Percentiles rank a stretch among this genome's conserved stretches.
Conservation (phyloP, 2,329 filamentous ascomycete genomes). For the Gnomoniopsis sp. region DNA sequence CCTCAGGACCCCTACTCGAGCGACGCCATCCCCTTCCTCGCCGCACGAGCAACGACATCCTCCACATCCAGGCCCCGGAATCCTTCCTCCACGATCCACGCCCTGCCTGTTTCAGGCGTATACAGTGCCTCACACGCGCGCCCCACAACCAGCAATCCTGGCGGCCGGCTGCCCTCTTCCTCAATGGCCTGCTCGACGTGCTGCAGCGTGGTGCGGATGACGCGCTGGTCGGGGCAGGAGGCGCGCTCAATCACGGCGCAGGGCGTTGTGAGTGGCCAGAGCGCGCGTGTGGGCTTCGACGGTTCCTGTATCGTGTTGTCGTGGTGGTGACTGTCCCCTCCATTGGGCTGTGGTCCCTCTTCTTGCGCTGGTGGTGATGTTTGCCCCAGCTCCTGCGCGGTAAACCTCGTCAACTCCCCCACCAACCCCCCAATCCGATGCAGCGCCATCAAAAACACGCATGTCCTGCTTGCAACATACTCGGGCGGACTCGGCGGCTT, state of each 20-base stretch:
- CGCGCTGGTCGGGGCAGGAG: slow-evolving; percentile 88
- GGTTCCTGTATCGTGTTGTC: not conserved
- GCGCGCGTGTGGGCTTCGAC: slow-evolving; percentile 24
- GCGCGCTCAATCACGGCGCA: slow-evolving; percentile 93
- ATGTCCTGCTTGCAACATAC: slow-evolving; percentile 72
- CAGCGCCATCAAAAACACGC: slow-evolving; percentile 92
- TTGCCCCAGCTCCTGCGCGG: slow-evolving; percentile 26
- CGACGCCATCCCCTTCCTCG: not conserved
- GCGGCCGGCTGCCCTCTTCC: slow-evolving; percentile 82
- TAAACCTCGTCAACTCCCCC: slow-evolving; percentile 58
- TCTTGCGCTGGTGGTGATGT: not conserved
- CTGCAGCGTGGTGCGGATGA: slow-evolving; percentile 82
- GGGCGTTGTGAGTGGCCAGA: slow-evolving; percentile 76
- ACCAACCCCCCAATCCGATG: slow-evolving; percentile 78
- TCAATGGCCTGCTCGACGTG: slow-evolving; percentile 81
- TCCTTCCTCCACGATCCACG: slow-evolving; percentile 85
- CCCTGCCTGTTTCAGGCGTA: slow-evolving; percentile 51
- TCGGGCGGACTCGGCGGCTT: slow-evolving; percentile 76
- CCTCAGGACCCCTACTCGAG: not conserved
- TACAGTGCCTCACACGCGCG: slow-evolving; percentile 77
- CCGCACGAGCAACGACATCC: slow-evolving; percentile 12
- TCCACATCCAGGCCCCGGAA: slow-evolving; percentile 68
- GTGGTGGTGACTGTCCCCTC: too few species aligned
- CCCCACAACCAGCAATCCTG: slow-evolving; percentile 83
- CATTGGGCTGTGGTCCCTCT: not conserved